phyloP scores from a whole-genome alignment of 2,329 filamentous ascomycete genomes.

The Boeremia exigua region DNA sequence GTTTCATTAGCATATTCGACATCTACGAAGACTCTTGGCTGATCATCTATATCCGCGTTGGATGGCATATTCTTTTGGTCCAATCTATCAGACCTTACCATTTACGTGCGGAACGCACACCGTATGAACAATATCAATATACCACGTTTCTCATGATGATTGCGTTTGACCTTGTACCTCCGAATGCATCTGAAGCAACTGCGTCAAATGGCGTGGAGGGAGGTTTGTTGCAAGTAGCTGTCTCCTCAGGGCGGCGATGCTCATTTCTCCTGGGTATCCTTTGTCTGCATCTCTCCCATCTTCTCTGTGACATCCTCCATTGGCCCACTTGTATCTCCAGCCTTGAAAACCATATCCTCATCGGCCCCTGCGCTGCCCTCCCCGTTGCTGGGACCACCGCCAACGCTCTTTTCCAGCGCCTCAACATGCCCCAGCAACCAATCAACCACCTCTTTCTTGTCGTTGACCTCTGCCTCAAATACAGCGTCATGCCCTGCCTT shows the following conservation, averaged over 20 bases:
- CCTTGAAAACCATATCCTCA: conserved; percentile 20
- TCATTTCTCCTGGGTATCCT: conserved; percentile 17
- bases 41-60: conserved; percentile 9
- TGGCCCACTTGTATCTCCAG: conserved; percentile 19
- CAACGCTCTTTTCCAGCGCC: conserved; percentile 48
- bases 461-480: conserved; percentile 58
- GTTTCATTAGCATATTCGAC: background rate
- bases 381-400: conserved; percentile 41
- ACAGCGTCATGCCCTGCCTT: conserved; percentile 75
- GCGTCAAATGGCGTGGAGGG: too few species aligned
- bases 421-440: conserved; percentile 56
- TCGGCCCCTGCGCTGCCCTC: conserved; percentile 26
- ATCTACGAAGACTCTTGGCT: conserved; percentile 11
- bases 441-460: conserved; percentile 57
- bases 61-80: background rate
- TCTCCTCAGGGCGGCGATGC: background rate
- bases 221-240: background rate
- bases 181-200: too few species aligned
- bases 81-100: background rate
- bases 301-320: conserved; percentile 42
- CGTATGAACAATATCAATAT: conserved; percentile 7
- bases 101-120: background rate
- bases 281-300: conserved; percentile 41
- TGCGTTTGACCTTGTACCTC: background rate
- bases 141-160: conserved; percentile 5